Conservation (phyloP, 2,329 filamentous ascomycete species). For the Paecilomyces sp. region DNA sequence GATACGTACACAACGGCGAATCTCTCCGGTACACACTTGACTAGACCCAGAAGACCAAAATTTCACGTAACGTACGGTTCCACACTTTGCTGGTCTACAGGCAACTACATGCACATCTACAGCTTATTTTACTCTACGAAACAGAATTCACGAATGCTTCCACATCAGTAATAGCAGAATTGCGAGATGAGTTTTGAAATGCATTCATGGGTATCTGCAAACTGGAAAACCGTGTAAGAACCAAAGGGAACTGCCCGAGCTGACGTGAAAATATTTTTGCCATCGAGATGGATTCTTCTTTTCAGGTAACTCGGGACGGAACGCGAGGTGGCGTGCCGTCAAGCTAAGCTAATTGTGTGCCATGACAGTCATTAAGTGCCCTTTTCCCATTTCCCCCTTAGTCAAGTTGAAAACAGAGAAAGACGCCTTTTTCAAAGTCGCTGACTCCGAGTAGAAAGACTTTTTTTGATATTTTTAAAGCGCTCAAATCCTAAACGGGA, state of each 20-base stretch:
- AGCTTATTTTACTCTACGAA: constrained; percentile 1
- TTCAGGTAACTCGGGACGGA: constrained; percentile 3
- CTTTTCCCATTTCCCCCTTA: background rate
- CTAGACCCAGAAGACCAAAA: background rate
- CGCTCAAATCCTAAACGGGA: constrained; percentile 6
- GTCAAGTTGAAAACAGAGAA: constrained; percentile 1
- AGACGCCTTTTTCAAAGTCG: constrained; percentile 7
- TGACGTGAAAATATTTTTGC: constrained; percentile 3
- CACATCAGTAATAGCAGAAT: constrained; percentile 12
- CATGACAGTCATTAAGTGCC: constrained; percentile 15
- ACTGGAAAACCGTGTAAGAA: constrained; percentile 21
- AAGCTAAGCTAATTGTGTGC: constrained; percentile 27
- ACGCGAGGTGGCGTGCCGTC: constrained; percentile 7
- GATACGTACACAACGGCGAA: too few relatives aligned
- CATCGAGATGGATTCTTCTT: constrained; percentile 15
- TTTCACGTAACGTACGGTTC: background rate
- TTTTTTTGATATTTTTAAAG: background rate
- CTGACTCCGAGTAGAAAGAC: constrained; percentile 9
- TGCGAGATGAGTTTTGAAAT: constrained; percentile 18
- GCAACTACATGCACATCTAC: background rate
- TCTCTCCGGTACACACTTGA: background rate
- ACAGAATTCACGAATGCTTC: constrained; percentile 20
- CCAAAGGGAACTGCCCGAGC: background rate
- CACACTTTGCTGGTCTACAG: too few relatives aligned
- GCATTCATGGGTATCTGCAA: constrained; percentile 37